Percentiles rank a stretch among this genome's conserved stretches.
Evolutionary conservation across 2,329 filamentous ascomycete genomes (phyloP).

Genomic region (Chaetomiaceae sp.): DNA sequence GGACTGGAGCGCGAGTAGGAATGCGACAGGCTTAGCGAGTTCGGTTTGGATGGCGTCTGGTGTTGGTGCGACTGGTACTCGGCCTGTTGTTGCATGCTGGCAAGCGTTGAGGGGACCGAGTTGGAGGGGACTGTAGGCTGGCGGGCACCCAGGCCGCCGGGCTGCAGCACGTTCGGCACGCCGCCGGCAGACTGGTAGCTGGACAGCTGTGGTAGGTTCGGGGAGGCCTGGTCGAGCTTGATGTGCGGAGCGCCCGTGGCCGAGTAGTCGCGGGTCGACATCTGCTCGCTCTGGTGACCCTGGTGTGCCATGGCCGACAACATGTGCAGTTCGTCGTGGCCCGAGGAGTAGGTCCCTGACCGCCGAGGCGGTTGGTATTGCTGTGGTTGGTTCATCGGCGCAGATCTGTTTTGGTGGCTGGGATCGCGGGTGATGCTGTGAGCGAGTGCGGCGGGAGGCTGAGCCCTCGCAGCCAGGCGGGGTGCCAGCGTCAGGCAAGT

Average conservation of each 20-base stretch:
- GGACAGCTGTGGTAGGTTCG: constrained; percentile 32
- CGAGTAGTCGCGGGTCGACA: constrained; percentile 44
- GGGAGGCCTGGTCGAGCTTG: constrained; percentile 42
- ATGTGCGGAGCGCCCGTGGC: constrained; percentile 37
- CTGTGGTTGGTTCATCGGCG: constrained; percentile 14
- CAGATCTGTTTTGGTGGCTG: not conserved
- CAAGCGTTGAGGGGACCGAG: constrained; percentile 38
- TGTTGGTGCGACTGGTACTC: constrained; percentile 42
- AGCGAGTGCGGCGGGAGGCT: no score
- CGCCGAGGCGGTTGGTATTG: constrained; percentile 35
- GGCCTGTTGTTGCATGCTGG: constrained; percentile 43
- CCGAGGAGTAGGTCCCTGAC: constrained; percentile 34
- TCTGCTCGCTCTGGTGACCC: constrained; percentile 35
- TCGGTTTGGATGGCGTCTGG: constrained; percentile 56
- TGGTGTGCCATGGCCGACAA: constrained; percentile 39
- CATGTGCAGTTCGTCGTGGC: constrained; percentile 52
- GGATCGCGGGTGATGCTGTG: no score
- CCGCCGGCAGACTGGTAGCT: constrained; percentile 35
- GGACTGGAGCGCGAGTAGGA: constrained; percentile 83
- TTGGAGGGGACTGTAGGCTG: constrained; percentile 36
- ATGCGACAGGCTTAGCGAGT: constrained; percentile 60
- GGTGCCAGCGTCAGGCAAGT: no score
- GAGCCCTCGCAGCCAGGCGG: no score
- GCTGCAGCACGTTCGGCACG: constrained; percentile 55
- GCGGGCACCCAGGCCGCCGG: constrained; percentile 40